Conservation (phyloP, 2,329 filamentous ascomycete genomes). For the Mycosphaerella sp. region DNA sequence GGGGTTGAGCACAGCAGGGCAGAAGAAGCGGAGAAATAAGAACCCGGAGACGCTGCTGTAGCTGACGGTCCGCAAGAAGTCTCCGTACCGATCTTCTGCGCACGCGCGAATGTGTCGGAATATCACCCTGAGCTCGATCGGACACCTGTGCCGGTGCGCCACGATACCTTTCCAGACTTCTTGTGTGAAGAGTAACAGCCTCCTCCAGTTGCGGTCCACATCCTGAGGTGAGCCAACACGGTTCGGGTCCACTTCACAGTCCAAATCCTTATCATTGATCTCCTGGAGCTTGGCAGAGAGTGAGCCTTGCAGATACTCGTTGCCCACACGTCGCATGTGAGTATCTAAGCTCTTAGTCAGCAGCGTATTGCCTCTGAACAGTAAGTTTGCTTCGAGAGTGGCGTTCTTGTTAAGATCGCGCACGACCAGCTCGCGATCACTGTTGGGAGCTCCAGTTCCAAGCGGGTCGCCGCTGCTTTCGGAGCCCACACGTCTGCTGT, state of each 20-base stretch:
- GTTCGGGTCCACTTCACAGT: constrained; percentile 93
- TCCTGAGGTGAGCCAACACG: constrained; percentile 62
- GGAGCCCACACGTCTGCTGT: constrained; percentile 60
- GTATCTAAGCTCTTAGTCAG: constrained; percentile 89
- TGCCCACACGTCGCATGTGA: constrained; percentile 90
- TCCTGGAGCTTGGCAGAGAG: constrained; percentile 78
- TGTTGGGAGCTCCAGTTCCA: constrained; percentile 31
- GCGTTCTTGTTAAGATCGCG: constrained; percentile 73
- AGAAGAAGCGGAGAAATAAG: constrained; percentile 89
- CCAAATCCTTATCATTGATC: constrained; percentile 82
- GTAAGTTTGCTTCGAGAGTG: constrained; percentile 81
- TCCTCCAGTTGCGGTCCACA: constrained; percentile 74
- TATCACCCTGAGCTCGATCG: constrained; percentile 73
- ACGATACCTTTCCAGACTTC: constrained; percentile 81
- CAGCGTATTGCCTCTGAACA: constrained; percentile 91
- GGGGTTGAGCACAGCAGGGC: constrained; percentile 90
- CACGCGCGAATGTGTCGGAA: constrained; percentile 88
- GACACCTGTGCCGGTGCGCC: constrained; percentile 65
- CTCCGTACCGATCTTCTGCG: constrained; percentile 88
- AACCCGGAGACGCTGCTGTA: constrained; percentile 96
- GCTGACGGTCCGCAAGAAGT: constrained; percentile 79
- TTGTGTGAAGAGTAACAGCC: constrained; percentile 67
- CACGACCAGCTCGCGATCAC: constrained; percentile 64
- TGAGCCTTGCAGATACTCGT: constrained; percentile 84
- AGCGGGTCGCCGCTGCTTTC: constrained; percentile 58